Evolutionary conservation across 1,139 yeast genomes (phyloP).

Genomic region (Dujonia santamariae): DNA sequence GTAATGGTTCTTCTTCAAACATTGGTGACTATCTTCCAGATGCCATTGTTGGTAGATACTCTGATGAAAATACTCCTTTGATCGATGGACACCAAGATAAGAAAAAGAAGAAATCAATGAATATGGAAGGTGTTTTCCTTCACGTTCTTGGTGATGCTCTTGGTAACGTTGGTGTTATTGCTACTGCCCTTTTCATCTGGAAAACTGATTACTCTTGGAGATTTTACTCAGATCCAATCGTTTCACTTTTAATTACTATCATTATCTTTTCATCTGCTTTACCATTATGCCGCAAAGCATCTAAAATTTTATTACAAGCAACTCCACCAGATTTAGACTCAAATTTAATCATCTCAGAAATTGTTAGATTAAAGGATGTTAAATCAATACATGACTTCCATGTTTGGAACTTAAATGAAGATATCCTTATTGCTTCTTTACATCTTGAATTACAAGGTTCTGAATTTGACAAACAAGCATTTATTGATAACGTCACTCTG

Average conservation of each 20-base stretch:
- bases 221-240: constrained; percentile 79
- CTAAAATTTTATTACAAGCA: constrained; percentile 87
- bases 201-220: constrained; percentile 87
- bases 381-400: constrained; percentile 91
- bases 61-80: constrained; percentile 31
- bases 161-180: constrained; percentile 91
- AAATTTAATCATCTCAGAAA: constrained; percentile 66
- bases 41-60: constrained; percentile 28
- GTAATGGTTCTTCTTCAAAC: constrained; percentile 20
- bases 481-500: constrained; percentile 67
- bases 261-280: constrained; percentile 89
- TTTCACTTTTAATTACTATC: constrained; percentile 79
- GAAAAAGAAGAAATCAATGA: constrained; percentile 59
- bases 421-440: constrained; percentile 80
- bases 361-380: constrained; percentile 66
- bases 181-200: constrained; percentile 91
- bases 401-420: constrained; percentile 93
- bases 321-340: constrained; percentile 83
- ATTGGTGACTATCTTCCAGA: constrained; percentile 39
- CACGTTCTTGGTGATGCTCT: constrained; percentile 96
- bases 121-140: constrained; percentile 95
- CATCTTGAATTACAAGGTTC: constrained; percentile 75
- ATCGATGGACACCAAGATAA: constrained; percentile 21
- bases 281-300: constrained; percentile 84
- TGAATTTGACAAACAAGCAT: constrained; percentile 38